Percentiles rank a stretch among this genome's conserved stretches.
Evolutionary conservation across 2,329 filamentous ascomycete genomes (phyloP).

Genomic region (Sporothrix phasma): DNA sequence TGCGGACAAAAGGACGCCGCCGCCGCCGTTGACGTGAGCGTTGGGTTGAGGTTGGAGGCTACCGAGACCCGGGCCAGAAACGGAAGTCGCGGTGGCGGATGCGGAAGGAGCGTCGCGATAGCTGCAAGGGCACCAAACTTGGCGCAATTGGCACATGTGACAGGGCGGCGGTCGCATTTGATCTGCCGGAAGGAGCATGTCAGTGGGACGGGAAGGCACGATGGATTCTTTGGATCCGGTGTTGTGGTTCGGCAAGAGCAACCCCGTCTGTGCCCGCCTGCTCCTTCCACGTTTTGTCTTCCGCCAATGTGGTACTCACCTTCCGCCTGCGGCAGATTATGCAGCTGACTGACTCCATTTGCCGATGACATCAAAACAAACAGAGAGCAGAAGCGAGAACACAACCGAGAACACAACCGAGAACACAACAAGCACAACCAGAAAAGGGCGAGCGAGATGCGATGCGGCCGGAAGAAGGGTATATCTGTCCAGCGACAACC

Average conservation of each 20-base stretch:
- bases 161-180: slow-evolving; percentile 13
- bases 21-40: neutral
- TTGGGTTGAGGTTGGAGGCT: no score
- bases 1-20: neutral
- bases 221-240: neutral
- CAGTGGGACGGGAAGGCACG: neutral
- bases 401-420: no score
- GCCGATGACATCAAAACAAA: no score
- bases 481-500: neutral
- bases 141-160: slow-evolving; percentile 12
- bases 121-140: slow-evolving; percentile 14
- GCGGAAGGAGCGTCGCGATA: slow-evolving; percentile 7
- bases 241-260: neutral
- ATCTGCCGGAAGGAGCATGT: neutral
- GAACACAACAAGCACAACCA: neutral
- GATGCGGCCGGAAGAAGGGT: neutral
- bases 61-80: slow-evolving; percentile 8
- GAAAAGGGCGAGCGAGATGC: slow-evolving; percentile 1
- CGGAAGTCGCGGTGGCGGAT: slow-evolving; percentile 9
- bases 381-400: no score
- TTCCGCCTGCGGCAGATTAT: slow-evolving; percentile 14
- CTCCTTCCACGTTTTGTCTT: neutral
- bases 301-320: neutral
- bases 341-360: slow-evolving; percentile 22
- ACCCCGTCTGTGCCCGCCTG: neutral